Conservation (phyloP, 1,284 basidiomycete species). For the Microbotryum saponariae region DNA sequence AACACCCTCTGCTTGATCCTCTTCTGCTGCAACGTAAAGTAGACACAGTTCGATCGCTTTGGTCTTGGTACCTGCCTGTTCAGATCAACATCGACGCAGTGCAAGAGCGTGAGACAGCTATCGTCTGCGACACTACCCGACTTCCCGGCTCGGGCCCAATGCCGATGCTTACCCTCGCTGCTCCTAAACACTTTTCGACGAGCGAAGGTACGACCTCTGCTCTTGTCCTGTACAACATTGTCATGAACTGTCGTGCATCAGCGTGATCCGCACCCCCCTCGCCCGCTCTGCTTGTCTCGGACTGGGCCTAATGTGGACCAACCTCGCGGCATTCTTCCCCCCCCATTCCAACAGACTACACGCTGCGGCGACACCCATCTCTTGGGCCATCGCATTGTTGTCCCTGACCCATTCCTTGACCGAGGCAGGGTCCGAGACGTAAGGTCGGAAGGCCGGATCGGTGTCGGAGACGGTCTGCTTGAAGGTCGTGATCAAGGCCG, state of each 20-base stretch:
- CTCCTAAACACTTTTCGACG: slow-evolving; percentile 93
- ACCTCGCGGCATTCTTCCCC: slow-evolving; percentile 70
- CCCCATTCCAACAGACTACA: slow-evolving; percentile 80
- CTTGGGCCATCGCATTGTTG: slow-evolving; percentile 93
- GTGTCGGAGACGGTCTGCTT: slow-evolving; percentile 80
- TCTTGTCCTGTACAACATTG: slow-evolving; percentile 41
- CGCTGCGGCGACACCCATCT: slow-evolving; percentile 86
- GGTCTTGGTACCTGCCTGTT: slow-evolving; percentile 80
- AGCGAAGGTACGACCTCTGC: slow-evolving; percentile 75
- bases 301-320: slow-evolving; percentile 13
- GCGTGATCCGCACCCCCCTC: neutral
- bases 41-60: slow-evolving; percentile 78
- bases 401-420: slow-evolving; percentile 84
- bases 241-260: neutral
- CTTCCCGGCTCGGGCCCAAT: neutral
- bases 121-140: slow-evolving; percentile 2
- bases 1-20: slow-evolving; percentile 67
- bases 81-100: neutral
- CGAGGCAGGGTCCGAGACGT: slow-evolving; percentile 59
- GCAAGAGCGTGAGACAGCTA: slow-evolving; percentile 9
- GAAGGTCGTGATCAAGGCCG: slow-evolving; percentile 76
- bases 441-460: slow-evolving; percentile 84
- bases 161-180: slow-evolving; percentile 46
- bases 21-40: slow-evolving; percentile 91
- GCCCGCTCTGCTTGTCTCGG: neutral